phyloP scores from a whole-genome alignment of 2,329 filamentous ascomycete genomes.

The Sclerotinia subarctica region DNA sequence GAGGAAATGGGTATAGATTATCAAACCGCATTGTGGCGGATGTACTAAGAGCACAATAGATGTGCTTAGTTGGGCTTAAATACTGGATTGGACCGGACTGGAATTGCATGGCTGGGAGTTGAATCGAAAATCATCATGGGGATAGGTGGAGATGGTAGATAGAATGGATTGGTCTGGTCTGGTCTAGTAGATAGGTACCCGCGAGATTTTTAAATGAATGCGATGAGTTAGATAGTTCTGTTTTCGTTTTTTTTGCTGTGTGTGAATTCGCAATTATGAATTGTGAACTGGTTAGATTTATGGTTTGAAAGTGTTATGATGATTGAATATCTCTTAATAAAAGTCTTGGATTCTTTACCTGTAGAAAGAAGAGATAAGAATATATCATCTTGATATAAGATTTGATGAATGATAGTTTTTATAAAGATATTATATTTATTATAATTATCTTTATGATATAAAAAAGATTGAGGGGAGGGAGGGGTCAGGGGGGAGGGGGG shows the following conservation, averaged over 20 bases:
- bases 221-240: neutral
- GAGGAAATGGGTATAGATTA: neutral
- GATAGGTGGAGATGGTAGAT: neutral
- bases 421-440: too few species aligned
- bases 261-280: neutral
- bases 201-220: neutral
- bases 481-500: too few species aligned
- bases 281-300: neutral
- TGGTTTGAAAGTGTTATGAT: too few species aligned
- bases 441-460: too few species aligned
- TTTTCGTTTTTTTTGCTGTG: neutral
- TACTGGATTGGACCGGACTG: neutral
- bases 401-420: too few species aligned
- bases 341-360: too few species aligned
- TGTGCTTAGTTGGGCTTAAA: neutral
- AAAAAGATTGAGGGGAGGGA: too few species aligned
- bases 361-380: too few species aligned
- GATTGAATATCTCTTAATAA: too few species aligned
- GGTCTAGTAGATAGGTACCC: constrained; percentile 2
- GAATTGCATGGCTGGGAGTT: constrained; percentile 3
- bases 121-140: neutral
- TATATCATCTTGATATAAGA: too few species aligned
- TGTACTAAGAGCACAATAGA: neutral
- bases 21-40: neutral
- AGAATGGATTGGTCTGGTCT: neutral